A percentile compares a stretch with the other conserved stretches of the same genome.
Evolutionary conservation across 2,329 filamentous ascomycete genomes (phyloP).

Genomic region (Xylariaceae sp.): DNA sequence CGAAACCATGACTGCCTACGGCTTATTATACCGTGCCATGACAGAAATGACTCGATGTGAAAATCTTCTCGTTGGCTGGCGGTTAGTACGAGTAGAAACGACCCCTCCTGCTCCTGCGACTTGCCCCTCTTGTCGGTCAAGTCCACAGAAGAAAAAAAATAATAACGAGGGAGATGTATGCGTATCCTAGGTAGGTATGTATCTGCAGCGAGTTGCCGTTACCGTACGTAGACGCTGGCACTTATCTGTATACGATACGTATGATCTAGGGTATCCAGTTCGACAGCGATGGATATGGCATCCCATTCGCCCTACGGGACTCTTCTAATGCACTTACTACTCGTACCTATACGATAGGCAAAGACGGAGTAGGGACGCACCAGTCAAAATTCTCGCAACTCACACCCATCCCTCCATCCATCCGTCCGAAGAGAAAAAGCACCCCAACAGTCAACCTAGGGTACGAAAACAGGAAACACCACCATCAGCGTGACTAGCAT

Average conservation of each 20-base stretch:
- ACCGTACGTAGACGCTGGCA: constrained; percentile 1
- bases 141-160: not conserved
- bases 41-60: not conserved
- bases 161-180: not conserved
- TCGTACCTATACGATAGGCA: constrained; percentile 1
- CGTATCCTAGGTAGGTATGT: not conserved
- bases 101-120: constrained; percentile 26
- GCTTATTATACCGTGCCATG: too few relatives aligned
- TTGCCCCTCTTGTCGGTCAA: constrained; percentile 11
- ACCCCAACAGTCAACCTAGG: not conserved
- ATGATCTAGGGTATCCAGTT: not conserved
- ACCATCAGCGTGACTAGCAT: constrained; percentile 9
- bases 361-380: constrained; percentile 1
- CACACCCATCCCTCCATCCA: constrained; percentile 9
- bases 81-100: constrained; percentile 13
- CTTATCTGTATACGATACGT: constrained; percentile 1
- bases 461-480: constrained; percentile 7
- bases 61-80: constrained; percentile 21
- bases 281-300: not conserved
- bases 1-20: constrained; percentile 10
- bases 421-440: constrained; percentile 7
- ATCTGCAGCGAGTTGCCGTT: not conserved
- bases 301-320: constrained; percentile 5
- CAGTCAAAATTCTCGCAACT: constrained; percentile 14
- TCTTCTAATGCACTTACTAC: constrained; percentile 6